Evolutionary conservation across 441 rosid species (phyloP), one percentile per base, ranked within the genome.

Genomic region (Euphorbia neoarborescens): DNA sequence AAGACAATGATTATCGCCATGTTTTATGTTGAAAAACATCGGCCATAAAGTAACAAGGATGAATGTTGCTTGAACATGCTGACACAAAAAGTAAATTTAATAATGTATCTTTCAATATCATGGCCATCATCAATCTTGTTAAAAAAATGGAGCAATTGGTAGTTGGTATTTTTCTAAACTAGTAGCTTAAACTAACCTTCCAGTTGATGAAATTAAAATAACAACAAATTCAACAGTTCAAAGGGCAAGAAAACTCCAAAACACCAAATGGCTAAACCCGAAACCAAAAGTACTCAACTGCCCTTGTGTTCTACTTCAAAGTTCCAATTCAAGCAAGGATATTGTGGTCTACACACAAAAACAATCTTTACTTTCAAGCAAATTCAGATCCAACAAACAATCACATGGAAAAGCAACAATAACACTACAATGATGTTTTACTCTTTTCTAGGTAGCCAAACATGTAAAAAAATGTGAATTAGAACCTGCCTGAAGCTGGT

Each of bases 401-500:
- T 59, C 40, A 3, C 40, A 46, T 27, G 63, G 30, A 28, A 57
- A 73, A 68, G 65, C 72, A 68, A 68, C 69, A 68, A 40, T 32
- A 42, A 17, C 37, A 59, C 37, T 10, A 19, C 56, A 22, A 32
- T 35, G 44, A 25, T 37, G 30, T 35, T 8, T 4, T 17, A 13
- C 20, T 25, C 68, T 24, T 66, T 68, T 70, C 70, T 54, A 53
- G 34, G n/a, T 0, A 66, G 27, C 37, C 65, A 73, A 67, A 60
- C 51, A 54, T 32, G 14, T 4, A 59, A 40, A 57, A 28, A 70
- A 44, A 48, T 9, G 20, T 30, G 58, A 24, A 38, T 24, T 56
- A 22, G 53, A 68, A 67, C n/a, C 40, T 79, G 87, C 97, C 13
- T 89, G 82, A 63, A 94, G 97, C 68, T 94, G 98, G 65, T 34